phyloP scores from a whole-genome alignment of 192 early-diverging fungal species.

The Coemansia sp. region DNA sequence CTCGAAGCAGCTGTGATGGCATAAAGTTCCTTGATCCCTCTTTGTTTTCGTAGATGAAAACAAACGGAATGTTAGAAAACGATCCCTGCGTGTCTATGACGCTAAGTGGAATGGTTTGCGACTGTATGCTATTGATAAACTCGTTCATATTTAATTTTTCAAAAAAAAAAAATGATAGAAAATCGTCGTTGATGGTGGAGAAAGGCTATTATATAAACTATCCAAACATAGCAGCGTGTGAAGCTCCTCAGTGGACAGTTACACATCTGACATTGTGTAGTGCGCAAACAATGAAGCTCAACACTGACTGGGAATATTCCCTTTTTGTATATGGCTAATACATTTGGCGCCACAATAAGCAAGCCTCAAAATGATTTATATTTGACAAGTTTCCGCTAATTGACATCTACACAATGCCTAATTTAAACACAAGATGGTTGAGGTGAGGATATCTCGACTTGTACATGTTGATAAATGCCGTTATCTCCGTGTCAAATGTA shows the following conservation, averaged over 20 bases:
- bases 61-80: conserved; percentile 50
- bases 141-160: conserved; percentile 8
- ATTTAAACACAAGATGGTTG: neutral
- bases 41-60: conserved; percentile 43
- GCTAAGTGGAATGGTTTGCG: conserved; percentile 27
- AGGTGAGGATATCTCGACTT: conserved; percentile 6
- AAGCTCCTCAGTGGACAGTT: neutral
- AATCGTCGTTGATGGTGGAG: too few relatives aligned
- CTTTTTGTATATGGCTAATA: neutral
- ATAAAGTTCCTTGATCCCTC: conserved; percentile 20
- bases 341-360: conserved; percentile 2
- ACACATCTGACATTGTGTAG: neutral
- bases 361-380: neutral
- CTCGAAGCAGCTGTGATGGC: conserved; percentile 14
- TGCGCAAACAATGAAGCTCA: neutral
- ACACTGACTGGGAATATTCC: neutral
- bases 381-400: neutral
- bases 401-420: neutral
- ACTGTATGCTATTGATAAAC: conserved; percentile 22
- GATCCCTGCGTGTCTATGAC: conserved; percentile 41
- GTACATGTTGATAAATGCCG: conserved; percentile 7
- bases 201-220: too few relatives aligned
- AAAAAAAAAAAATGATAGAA: too few relatives aligned
- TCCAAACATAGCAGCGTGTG: too few relatives aligned
- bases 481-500: conserved; percentile 2